phyloP scores from a whole-genome alignment of 2,329 filamentous ascomycete species.

The Botrytis sinoallii region DNA sequence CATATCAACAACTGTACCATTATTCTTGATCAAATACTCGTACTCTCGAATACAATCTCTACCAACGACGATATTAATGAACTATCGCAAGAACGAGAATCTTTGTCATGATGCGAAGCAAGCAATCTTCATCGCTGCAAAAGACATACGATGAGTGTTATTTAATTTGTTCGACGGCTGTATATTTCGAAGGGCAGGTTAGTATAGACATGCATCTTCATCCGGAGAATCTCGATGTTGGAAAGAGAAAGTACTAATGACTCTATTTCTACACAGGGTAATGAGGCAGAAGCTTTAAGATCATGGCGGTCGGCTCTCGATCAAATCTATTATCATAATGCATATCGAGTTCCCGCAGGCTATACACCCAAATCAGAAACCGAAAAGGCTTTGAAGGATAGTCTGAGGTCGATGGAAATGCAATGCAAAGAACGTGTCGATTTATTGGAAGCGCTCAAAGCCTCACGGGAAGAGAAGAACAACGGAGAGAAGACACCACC shows the following conservation, averaged over 20 bases:
- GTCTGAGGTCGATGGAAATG: conserved; percentile 75
- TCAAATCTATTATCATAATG: conserved; percentile 82
- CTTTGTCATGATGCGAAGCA: conserved; percentile 48
- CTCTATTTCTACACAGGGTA: conserved; percentile 56
- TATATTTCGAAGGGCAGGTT: conserved; percentile 94
- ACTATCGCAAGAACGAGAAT: background rate
- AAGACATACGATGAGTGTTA: conserved; percentile 98
- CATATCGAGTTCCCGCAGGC: conserved; percentile 66
- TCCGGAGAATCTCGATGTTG: background rate
- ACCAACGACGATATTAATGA: conserved; percentile 7
- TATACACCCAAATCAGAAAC: conserved; percentile 75
- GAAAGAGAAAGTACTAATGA: background rate
- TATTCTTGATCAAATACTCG: background rate
- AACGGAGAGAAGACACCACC: conserved; percentile 81
- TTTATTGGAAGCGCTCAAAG: conserved; percentile 74
- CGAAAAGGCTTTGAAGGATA: conserved; percentile 78
- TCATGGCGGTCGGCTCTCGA: conserved; percentile 88
- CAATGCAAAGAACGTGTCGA: conserved; percentile 94
- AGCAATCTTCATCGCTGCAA: conserved; percentile 72
- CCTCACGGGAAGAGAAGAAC: conserved; percentile 53
- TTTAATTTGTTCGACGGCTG: conserved; percentile 88
- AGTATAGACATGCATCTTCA: conserved; percentile 20
- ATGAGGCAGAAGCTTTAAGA: conserved; percentile 84
- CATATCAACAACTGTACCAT: background rate
- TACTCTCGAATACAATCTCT: background rate